These are phyloP conservation scores for Gymnopilus dilepis DNA, from an alignment of 768 basidiomycete species.

Conservation along the genomic window DNA sequence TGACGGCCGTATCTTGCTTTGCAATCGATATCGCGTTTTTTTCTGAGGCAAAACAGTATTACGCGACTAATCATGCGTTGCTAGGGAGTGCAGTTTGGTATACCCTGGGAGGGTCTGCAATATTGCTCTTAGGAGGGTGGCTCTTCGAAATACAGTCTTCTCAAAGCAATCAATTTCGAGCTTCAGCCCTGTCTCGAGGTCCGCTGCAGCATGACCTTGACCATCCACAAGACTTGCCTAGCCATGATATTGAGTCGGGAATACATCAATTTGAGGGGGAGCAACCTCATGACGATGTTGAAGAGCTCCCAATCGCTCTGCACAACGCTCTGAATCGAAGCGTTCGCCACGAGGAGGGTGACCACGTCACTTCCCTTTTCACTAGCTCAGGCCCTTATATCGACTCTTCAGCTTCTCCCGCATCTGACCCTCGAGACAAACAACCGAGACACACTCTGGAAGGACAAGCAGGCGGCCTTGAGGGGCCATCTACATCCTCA, in stretches of 20 bases:
- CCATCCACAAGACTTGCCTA: not conserved
- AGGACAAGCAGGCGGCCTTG: not conserved
- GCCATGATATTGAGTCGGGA: not conserved
- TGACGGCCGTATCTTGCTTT: not conserved
- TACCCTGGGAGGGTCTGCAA: not conserved
- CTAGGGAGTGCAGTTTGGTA: not conserved
- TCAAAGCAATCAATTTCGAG: not conserved
- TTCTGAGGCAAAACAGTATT: not conserved
- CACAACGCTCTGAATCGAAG: not conserved
- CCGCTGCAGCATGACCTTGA: not conserved
- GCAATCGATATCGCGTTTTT: slow-evolving; percentile 3
- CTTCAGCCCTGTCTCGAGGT: not conserved
- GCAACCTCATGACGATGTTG: not conserved
- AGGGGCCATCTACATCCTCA: not conserved
- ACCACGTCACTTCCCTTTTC: not conserved
- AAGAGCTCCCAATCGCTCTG: not conserved
- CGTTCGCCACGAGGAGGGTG: not conserved
- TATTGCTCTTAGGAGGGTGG: slow-evolving; percentile 1
- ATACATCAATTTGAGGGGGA: not conserved
- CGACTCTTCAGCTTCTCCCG: not conserved
- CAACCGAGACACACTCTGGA: not conserved
- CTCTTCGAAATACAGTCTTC: not conserved
- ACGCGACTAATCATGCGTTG: not conserved
- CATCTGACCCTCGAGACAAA: not conserved
- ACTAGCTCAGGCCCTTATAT: not conserved